phyloP scores from a whole-genome alignment of 306 rosid genomes.

The Biancaea sappan region DNA sequence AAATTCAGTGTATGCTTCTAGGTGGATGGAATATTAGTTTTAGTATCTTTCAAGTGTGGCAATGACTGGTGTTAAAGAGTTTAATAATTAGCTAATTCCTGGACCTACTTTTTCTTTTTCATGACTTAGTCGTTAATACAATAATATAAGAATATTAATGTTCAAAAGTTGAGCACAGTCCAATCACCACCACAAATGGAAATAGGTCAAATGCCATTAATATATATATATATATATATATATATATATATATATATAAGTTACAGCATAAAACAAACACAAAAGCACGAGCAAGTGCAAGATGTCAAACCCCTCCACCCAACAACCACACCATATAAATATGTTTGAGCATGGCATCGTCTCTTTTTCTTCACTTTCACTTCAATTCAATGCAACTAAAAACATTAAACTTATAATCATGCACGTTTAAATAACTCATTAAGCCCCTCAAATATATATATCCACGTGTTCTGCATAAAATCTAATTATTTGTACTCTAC shows the following conservation, averaged over 20 bases:
- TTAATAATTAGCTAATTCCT: too few species aligned
- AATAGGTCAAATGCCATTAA: slow-evolving; percentile 35
- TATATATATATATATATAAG: too few species aligned
- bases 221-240: too few species aligned
- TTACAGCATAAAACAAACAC: neutral
- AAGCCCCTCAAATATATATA: too few species aligned
- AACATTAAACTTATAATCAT: neutral
- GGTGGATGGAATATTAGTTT: neutral
- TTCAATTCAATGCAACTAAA: slow-evolving; percentile 35
- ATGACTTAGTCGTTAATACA: slow-evolving; percentile 31
- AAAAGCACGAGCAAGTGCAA: neutral
- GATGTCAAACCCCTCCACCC: slow-evolving; percentile 44
- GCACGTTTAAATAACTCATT: slow-evolving; percentile 12
- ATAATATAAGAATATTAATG: too few species aligned
- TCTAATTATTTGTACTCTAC: neutral
- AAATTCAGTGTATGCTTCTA: neutral
- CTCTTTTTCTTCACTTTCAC: slow-evolving; percentile 37
- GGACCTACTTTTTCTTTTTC: slow-evolving; percentile 32
- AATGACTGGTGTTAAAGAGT: slow-evolving; percentile 42
- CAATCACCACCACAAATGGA: slow-evolving; percentile 24
- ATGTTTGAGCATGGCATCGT: slow-evolving; percentile 19
- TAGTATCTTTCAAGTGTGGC: slow-evolving; percentile 18
- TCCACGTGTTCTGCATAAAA: slow-evolving; percentile 49
- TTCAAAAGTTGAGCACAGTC: slow-evolving; percentile 26
- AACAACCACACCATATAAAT: too few species aligned